Evolutionary conservation across 2,329 filamentous ascomycete genomes (phyloP).

Genomic region (Aplosporella prunicola): DNA sequence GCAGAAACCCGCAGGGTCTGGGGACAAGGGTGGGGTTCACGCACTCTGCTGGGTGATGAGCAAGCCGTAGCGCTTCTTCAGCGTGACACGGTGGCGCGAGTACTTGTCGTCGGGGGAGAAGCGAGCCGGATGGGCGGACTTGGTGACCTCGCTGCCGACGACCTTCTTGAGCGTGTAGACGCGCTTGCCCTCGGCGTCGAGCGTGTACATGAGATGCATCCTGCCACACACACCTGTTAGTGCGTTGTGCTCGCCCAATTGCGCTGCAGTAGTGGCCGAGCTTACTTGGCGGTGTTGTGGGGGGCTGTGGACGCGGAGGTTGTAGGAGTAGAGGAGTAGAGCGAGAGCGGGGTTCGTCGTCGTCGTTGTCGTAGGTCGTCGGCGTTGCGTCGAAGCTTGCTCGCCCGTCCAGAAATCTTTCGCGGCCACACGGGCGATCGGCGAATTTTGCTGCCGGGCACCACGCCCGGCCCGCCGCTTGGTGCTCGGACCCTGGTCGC

Average conservation of each 20-base stretch:
- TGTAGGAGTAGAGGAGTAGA: too few species aligned
- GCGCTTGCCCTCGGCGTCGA: conserved; percentile 74
- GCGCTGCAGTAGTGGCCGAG: too few species aligned
- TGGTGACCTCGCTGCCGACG: conserved; percentile 71
- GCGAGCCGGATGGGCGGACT: conserved; percentile 88
- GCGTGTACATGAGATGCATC: conserved; percentile 78
- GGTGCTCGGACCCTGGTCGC: too few species aligned
- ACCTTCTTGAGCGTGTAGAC: conserved; percentile 95
- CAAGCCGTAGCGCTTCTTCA: conserved; percentile 88
- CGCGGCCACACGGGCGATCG: too few species aligned
- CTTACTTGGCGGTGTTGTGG: not conserved
- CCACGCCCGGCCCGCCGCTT: too few species aligned
- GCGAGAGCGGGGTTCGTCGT: too few species aligned
- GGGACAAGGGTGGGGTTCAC: too few species aligned
- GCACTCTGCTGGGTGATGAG: conserved; percentile 74
- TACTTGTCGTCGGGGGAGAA: conserved; percentile 99
- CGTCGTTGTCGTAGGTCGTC: too few species aligned
- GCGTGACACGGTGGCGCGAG: conserved; percentile 83
- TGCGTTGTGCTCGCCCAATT: too few species aligned
- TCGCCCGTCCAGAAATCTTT: conserved; percentile 1
- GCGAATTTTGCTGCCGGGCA: too few species aligned
- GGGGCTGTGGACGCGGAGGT: not conserved
- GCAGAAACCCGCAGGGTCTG: not conserved
- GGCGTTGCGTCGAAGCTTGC: too few species aligned
- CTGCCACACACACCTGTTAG: conserved; percentile 17